Conservation (phyloP, 108 stramenopile genomes). For the Nitzschia sp. region DNA sequence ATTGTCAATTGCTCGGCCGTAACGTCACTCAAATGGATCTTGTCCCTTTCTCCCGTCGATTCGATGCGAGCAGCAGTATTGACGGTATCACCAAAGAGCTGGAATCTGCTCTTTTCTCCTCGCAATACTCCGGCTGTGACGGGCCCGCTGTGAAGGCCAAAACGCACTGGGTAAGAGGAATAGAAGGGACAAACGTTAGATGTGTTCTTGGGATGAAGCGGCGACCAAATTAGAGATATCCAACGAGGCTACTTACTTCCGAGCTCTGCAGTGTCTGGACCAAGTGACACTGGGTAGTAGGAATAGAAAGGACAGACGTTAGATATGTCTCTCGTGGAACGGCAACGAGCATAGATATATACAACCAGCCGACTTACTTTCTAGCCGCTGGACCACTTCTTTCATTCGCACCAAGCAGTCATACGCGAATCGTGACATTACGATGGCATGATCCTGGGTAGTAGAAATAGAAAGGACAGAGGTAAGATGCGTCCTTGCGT, state of each 20-base stretch:
- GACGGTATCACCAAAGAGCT: slow-evolving; percentile 56
- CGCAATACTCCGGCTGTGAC: slow-evolving; percentile 16
- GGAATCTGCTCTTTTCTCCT: slow-evolving; percentile 37
- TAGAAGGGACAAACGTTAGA: neutral
- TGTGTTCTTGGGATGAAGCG: neutral
- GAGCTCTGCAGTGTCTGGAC: slow-evolving; percentile 8
- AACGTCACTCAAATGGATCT: slow-evolving; percentile 59
- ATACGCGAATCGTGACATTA: slow-evolving; percentile 12
- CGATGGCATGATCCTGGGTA: slow-evolving; percentile 15
- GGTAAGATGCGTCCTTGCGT: neutral
- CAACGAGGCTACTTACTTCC: too few relatives aligned
- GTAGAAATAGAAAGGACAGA: neutral
- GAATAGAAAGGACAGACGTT: neutral
- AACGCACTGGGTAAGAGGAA: neutral
- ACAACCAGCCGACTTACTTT: too few relatives aligned
- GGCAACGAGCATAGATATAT: neutral
- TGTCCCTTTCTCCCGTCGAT: slow-evolving; percentile 37
- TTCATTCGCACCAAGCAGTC: slow-evolving; percentile 22
- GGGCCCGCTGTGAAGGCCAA: slow-evolving; percentile 15
- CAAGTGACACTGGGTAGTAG: neutral
- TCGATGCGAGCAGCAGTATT: slow-evolving; percentile 70
- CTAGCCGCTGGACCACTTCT: slow-evolving; percentile 2
- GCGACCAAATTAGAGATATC: neutral
- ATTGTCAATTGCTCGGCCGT: slow-evolving; percentile 46
- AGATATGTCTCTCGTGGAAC: neutral